These are phyloP conservation scores for Diversispora epigaea DNA, from an alignment of 192 early-diverging fungal species.

Conservation along the genomic window DNA sequence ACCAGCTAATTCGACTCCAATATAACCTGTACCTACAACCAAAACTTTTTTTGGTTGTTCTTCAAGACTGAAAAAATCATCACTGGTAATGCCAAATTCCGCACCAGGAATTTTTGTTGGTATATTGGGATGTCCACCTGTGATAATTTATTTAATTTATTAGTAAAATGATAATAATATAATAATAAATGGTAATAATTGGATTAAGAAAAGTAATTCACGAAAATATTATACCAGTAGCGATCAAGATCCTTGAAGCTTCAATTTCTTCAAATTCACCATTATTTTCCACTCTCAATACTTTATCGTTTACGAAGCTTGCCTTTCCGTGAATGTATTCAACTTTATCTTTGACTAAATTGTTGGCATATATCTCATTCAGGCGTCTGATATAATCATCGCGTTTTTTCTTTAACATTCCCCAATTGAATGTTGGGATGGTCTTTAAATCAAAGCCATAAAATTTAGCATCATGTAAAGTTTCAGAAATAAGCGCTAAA, in stretches of 20 bases:
- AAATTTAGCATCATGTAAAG: constrained; percentile 81
- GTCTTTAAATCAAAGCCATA: constrained; percentile 82
- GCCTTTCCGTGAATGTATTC: constrained; percentile 83
- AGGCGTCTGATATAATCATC: constrained; percentile 96
- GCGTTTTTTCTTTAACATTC: constrained; percentile 80
- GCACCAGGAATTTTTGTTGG: constrained; percentile 77
- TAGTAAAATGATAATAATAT: constrained; percentile 32
- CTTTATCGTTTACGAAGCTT: constrained; percentile 74
- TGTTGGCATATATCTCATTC: constrained; percentile 94
- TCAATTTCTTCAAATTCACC: constrained; percentile 54
- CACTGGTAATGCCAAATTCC: constrained; percentile 85
- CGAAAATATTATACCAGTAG: constrained; percentile 62
- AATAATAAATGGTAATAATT: not conserved
- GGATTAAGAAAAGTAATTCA: not conserved
- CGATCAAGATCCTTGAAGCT: constrained; percentile 89
- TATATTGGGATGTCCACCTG: constrained; percentile 71
- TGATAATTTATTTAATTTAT: not conserved
- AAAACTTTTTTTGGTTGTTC: constrained; percentile 89
- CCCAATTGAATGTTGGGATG: constrained; percentile 71
- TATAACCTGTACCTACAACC: constrained; percentile 91
- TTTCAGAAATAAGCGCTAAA: constrained; percentile 78
- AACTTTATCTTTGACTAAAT: constrained; percentile 83
- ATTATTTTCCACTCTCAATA: constrained; percentile 30
- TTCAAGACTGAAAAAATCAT: constrained; percentile 95
- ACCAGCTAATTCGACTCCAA: constrained; percentile 94